A percentile compares a stretch with the other conserved stretches of the same genome.
phyloP scores from a whole-genome alignment of 1,284 basidiomycete species.

The Singerocomus inundabilis region DNA sequence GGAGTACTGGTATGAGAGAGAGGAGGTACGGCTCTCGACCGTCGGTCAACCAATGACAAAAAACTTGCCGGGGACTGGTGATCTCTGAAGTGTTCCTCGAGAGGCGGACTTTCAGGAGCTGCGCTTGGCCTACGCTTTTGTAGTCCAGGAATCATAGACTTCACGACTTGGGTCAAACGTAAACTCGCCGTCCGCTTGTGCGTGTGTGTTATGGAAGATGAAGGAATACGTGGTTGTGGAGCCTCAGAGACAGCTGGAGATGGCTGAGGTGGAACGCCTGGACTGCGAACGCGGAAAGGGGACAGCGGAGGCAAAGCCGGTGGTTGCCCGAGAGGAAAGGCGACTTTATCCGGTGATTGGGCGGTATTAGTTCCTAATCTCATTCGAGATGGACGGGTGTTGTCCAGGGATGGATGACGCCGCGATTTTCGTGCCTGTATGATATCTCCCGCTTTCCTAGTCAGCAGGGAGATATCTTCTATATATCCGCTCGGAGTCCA shows the following conservation, averaged over 20 bases:
- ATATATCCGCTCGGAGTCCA: conserved; percentile 34
- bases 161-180: conserved; percentile 26
- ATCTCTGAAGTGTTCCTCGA: conserved; percentile 7
- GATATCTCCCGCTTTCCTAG: neutral
- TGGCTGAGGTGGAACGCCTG: conserved; percentile 13
- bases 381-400: neutral
- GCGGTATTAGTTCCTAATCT: neutral
- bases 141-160: conserved; percentile 20
- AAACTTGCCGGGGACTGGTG: conserved; percentile 7
- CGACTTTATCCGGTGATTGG: conserved; percentile 7
- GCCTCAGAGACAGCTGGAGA: conserved; percentile 16
- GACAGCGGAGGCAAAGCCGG: conserved; percentile 10
- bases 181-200: conserved; percentile 18
- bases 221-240: conserved; percentile 12
- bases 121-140: conserved; percentile 14
- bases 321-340: conserved; percentile 13
- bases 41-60: conserved; percentile 19
- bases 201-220: neutral
- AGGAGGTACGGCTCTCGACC: conserved; percentile 2
- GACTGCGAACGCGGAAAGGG: conserved; percentile 21
- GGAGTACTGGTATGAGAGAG: conserved; percentile 5
- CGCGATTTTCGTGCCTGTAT: conserved; percentile 2
- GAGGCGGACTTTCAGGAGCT: neutral
- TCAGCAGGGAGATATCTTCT: conserved; percentile 16
- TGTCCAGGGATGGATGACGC: conserved; percentile 2